A percentile compares a stretch with the other conserved stretches of the same genome.
These are phyloP conservation scores for Asterophora parasitica DNA, from an alignment of 768 basidiomycete species.

Conservation along the genomic window DNA sequence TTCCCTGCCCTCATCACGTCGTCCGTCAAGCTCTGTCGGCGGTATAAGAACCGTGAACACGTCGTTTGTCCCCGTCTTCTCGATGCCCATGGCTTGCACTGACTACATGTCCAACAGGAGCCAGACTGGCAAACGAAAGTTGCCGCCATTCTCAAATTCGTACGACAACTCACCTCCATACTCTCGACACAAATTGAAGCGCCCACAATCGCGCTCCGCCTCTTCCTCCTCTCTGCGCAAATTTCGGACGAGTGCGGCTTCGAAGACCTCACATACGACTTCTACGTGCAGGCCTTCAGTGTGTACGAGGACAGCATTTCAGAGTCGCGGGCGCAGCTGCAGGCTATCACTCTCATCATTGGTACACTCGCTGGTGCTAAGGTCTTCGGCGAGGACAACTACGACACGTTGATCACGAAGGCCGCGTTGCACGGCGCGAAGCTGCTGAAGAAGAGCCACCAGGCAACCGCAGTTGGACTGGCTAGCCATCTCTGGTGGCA, in stretches of 20 bases:
- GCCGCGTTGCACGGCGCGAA: conserved; percentile 97
- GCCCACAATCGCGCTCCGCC: conserved; percentile 84
- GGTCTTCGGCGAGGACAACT: conserved; percentile 93
- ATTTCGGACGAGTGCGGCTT: conserved; percentile 93
- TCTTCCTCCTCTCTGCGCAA: conserved; percentile 95
- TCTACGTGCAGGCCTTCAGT: conserved; percentile 96
- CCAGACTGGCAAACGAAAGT: conserved; percentile 83
- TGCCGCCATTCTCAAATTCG: conserved; percentile 88
- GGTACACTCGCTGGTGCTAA: conserved; percentile 82
- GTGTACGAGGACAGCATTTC: conserved; percentile 98
- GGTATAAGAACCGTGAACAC: conserved; percentile 83
- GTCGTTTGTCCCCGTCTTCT: conserved; percentile 36
- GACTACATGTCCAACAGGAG: conserved; percentile 45
- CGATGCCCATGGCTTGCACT: neutral
- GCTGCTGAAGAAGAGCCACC: conserved; percentile 96
- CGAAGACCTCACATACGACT: conserved; percentile 94
- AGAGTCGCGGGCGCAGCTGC: conserved; percentile 91
- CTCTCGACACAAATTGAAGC: conserved; percentile 92
- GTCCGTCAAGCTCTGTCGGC: conserved; percentile 85
- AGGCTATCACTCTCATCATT: conserved; percentile 96
- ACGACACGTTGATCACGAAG: conserved; percentile 96
- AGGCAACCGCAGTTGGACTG: conserved; percentile 88
- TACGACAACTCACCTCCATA: conserved; percentile 88
- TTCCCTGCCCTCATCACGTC: conserved; percentile 96
- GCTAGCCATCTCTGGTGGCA: conserved; percentile 99